Percentiles rank a stretch among this genome's conserved stretches.
phyloP scores from a whole-genome alignment of 2,329 filamentous ascomycete genomes.

The Colletotrichum viniferum region DNA sequence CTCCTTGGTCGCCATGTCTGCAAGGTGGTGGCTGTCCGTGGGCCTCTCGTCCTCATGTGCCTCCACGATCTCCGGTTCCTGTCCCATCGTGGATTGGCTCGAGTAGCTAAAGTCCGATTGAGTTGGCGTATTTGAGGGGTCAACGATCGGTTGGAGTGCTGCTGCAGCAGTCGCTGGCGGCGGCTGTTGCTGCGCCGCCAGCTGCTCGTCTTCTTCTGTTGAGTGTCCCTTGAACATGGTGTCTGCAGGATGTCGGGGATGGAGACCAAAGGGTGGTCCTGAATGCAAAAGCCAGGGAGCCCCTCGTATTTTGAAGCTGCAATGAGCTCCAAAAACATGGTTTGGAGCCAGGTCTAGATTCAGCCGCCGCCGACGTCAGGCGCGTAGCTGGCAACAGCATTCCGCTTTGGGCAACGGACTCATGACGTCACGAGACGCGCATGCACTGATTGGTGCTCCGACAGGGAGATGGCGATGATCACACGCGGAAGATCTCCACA shows the following conservation, averaged over 20 bases:
- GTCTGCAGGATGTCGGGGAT: not conserved
- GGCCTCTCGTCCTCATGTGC: constrained; percentile 31
- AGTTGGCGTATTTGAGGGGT: not conserved
- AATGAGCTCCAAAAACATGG: not conserved
- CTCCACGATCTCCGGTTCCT: constrained; percentile 33
- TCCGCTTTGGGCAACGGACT: not conserved
- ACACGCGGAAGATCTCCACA: constrained; percentile 9
- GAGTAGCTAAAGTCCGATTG: constrained; percentile 3
- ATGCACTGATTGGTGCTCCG: not conserved
- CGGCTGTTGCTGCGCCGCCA: not conserved
- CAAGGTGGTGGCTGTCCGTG: constrained; percentile 40
- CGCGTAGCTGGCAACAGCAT: not conserved
- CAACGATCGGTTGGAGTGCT: not conserved
- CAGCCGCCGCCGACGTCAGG: constrained; percentile 22
- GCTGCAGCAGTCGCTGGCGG: not conserved
- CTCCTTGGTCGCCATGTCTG: constrained; percentile 30
- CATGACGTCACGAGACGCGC: constrained; percentile 14
- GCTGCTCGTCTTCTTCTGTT: not conserved
- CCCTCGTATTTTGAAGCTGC: not conserved
- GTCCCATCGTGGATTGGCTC: constrained; percentile 17
- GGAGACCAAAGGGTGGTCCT: not conserved
- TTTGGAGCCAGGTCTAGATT: not conserved
- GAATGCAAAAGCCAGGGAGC: not conserved
- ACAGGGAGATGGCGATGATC: not conserved
- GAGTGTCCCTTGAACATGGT: constrained; percentile 13